Percentiles rank a stretch among this genome's conserved stretches.
phyloP scores from a whole-genome alignment of 140 eudicot species.

The Ambrosia hybrid region DNA sequence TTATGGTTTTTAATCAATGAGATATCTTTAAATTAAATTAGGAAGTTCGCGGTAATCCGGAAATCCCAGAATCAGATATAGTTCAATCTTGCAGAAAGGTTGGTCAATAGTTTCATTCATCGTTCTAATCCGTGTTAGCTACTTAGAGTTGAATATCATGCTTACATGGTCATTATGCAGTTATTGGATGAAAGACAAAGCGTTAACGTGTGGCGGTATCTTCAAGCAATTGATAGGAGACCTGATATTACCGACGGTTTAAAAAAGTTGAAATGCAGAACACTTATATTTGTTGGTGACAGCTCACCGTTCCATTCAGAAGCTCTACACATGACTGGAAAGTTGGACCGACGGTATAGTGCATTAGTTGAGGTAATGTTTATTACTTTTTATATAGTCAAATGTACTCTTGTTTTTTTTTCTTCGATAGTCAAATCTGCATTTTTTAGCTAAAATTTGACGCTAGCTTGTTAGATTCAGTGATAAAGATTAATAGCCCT shows the following conservation, averaged over 20 bases:
- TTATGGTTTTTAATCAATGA: conserved; percentile 18
- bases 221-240: conserved; percentile 88
- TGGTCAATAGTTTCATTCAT: conserved; percentile 18
- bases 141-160: conserved; percentile 8
- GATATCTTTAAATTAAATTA: conserved; percentile 25
- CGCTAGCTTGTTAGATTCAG: not conserved
- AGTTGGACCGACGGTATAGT: conserved; percentile 81
- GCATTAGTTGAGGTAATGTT: conserved; percentile 86
- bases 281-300: conserved; percentile 91
- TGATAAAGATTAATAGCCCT: not conserved
- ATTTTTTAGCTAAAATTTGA: not conserved
- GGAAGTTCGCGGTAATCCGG: conserved; percentile 94
- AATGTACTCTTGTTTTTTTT: not conserved
- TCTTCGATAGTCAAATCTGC: conserved; percentile 13
- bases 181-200: conserved; percentile 94
- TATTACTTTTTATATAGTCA: not conserved
- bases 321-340: conserved; percentile 85
- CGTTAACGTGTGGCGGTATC: conserved; percentile 77
- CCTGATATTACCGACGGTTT: conserved; percentile 82
- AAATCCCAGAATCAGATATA: conserved; percentile 89
- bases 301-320: conserved; percentile 87
- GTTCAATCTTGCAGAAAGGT: conserved; percentile 98
- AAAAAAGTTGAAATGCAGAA: conserved; percentile 76
- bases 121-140: not conserved
- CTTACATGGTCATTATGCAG: conserved; percentile 34